Base-by-base conservation (phyloP, 257 asterid species). In the Fraxinus americana region DNA sequence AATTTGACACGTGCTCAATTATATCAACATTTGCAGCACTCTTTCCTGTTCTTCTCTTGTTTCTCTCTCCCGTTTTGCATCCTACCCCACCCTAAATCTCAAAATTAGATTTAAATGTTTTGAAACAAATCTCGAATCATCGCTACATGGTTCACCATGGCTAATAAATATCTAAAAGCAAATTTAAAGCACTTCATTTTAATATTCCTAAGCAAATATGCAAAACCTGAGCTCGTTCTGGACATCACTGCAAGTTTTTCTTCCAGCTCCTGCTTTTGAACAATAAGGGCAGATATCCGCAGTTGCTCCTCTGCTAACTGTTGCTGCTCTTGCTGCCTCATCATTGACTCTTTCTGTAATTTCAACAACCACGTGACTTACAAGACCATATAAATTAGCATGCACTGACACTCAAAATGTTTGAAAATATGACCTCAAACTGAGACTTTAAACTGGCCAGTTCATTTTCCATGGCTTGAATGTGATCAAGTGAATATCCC, bases 231-330 rank as follows among this genome's bases (percentile, higher is more conserved):
- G 78, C 81, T 82, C 79, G 73, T 86, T 76, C 85, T 81, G 72
- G 95, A 84, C 79, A 87, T 52, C 71, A 91, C 76, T 34, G 90
- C 90, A 82, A 96, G 89, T 89, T 93, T 91, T 80, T 92, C 94
- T 86, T 93, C 97, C 85, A 96, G 81, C 82, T 88, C 97, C 86
- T 86, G 96, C 85, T 91, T 93, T 84, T 92, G 89, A 77, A 86
- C 80, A 73, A 82, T 72, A 78, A 96, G 94, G 79, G 85, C 81
- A 82, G 98, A 84, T 81, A 84, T 74, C 27, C 78, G 95, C 39
- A 89, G 87, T 80, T 87, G 90, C 90, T 91, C 98, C 86, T 89
- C 97, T 48, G 78, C 90, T 86, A 93, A 83, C 14, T 77, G 86
- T 71, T 88, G 93, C 79, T 73, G 87, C 84, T 91, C 97, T 87